Evolutionary conservation across 2,329 filamentous ascomycete species (phyloP).

Genomic region (Aquanectria penicillioides): DNA sequence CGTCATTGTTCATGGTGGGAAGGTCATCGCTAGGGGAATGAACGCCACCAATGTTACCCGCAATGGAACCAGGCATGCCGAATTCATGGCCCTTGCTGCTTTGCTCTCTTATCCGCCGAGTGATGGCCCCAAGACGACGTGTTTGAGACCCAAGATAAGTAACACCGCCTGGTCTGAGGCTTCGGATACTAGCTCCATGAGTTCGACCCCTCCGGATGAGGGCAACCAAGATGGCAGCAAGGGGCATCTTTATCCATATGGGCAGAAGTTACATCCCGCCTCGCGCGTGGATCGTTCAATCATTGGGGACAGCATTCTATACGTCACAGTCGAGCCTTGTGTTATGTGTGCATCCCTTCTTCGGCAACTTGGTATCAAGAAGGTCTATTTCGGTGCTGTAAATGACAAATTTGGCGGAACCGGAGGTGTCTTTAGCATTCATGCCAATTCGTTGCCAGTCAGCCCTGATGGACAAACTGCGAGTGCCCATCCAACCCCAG

Average conservation of each 20-base stretch:
- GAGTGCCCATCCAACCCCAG: constrained; percentile 51
- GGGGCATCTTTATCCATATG: constrained; percentile 69
- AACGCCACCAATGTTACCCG: constrained; percentile 95
- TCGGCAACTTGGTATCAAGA: constrained; percentile 85
- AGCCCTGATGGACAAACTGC: constrained; percentile 49
- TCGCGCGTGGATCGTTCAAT: constrained; percentile 72
- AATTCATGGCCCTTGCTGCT: constrained; percentile 84
- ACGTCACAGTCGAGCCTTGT: constrained; percentile 98
- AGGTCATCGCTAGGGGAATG: constrained; percentile 89
- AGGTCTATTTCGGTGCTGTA: constrained; percentile 93
- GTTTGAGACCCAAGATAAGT: constrained; percentile 48
- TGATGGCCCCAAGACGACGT: constrained; percentile 43
- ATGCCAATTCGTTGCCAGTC: constrained; percentile 67
- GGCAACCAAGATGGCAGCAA: constrained; percentile 64
- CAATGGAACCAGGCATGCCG: constrained; percentile 92
- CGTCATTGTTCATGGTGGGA: constrained; percentile 83
- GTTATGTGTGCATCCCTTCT: constrained; percentile 98
- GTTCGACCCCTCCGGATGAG: constrained; percentile 47
- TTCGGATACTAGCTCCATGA: constrained; percentile 38
- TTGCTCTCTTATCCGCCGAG: constrained; percentile 56
- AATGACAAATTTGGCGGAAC: constrained; percentile 98
- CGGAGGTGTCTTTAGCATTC: constrained; percentile 90
- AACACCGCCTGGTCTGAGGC: constrained; percentile 30
- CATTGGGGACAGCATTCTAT: constrained; percentile 79
- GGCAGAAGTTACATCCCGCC: constrained; percentile 65